Conservation (phyloP, 176 grass and related monocot genomes). For the Rhynchospora pubera region DNA sequence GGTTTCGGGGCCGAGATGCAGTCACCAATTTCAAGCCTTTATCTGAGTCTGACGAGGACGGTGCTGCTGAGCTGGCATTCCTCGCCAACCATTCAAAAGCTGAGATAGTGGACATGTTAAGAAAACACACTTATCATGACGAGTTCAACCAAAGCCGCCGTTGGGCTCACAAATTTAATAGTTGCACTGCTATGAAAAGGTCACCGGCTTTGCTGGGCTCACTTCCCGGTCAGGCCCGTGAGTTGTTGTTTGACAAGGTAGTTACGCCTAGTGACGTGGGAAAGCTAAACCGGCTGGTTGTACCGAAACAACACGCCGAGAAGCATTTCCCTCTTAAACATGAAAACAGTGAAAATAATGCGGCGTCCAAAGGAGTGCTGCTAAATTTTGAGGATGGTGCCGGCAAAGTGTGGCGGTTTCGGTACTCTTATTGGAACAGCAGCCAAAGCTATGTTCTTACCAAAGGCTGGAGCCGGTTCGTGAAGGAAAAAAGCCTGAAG, state of each 20-base stretch:
- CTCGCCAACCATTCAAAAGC: constrained; percentile 53
- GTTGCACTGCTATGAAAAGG: constrained; percentile 20
- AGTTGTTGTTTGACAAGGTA: constrained; percentile 57
- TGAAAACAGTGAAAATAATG: background rate
- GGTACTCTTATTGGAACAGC: constrained; percentile 40
- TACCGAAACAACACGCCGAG: constrained; percentile 82
- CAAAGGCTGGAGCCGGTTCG: constrained; percentile 50
- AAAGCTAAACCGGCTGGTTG: constrained; percentile 69
- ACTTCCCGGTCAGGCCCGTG: constrained; percentile 13
- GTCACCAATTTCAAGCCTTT: constrained; percentile 44
- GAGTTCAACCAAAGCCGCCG: constrained; percentile 46
- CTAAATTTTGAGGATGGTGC: constrained; percentile 35
- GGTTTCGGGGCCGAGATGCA: constrained; percentile 61
- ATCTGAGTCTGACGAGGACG: constrained; percentile 1
- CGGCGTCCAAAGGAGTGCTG: constrained; percentile 25
- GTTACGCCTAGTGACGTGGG: constrained; percentile 75
- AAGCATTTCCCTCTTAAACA: constrained; percentile 39
- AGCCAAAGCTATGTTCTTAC: constrained; percentile 50
- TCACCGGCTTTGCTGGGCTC: background rate
- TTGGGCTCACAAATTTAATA: background rate
- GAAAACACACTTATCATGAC: constrained; percentile 75
- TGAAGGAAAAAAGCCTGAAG: constrained; percentile 34
- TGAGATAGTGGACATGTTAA: constrained; percentile 76
- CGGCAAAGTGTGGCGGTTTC: constrained; percentile 31
- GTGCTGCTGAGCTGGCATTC: constrained; percentile 33